A percentile compares a stretch with the other conserved stretches of the same genome.
Conservation (phyloP, 2,329 filamentous ascomycete species). For the Colletotrichum karsti region DNA sequence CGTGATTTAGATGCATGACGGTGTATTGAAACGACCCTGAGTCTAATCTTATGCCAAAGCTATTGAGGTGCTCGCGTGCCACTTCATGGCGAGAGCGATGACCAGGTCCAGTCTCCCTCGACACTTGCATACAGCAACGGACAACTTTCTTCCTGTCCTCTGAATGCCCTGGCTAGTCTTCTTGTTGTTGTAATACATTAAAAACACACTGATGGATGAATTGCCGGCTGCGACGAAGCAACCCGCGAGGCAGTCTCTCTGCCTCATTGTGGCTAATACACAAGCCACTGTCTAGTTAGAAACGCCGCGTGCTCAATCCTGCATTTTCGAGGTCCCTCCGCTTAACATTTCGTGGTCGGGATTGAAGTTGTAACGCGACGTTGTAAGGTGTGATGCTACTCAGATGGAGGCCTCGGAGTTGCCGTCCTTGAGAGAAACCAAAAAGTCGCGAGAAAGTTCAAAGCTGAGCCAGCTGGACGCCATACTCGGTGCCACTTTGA, state of each 20-base stretch:
- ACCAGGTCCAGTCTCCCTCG: neutral
- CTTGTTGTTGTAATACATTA: slow-evolving; percentile 27
- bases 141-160: neutral
- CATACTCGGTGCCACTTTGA: slow-evolving; percentile 99
- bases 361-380: neutral
- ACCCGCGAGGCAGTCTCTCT: slow-evolving; percentile 16
- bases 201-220: slow-evolving; percentile 24
- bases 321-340: neutral
- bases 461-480: slow-evolving; percentile 98
- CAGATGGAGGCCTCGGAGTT: slow-evolving; percentile 32
- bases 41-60: slow-evolving; percentile 1
- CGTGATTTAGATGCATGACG: too few species aligned
- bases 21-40: neutral
- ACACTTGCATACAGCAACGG: neutral
- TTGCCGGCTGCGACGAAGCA: neutral
- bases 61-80: neutral
- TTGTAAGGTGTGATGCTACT: neutral
- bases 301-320: slow-evolving; percentile 1
- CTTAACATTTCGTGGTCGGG: neutral
- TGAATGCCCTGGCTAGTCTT: slow-evolving; percentile 8
- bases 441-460: slow-evolving; percentile 89
- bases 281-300: slow-evolving; percentile 17
- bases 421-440: slow-evolving; percentile 68
- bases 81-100: neutral
- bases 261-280: neutral